These are phyloP conservation scores for Emergomyces africanus DNA, from an alignment of 2,329 filamentous ascomycete genomes.

Conservation along the genomic window DNA sequence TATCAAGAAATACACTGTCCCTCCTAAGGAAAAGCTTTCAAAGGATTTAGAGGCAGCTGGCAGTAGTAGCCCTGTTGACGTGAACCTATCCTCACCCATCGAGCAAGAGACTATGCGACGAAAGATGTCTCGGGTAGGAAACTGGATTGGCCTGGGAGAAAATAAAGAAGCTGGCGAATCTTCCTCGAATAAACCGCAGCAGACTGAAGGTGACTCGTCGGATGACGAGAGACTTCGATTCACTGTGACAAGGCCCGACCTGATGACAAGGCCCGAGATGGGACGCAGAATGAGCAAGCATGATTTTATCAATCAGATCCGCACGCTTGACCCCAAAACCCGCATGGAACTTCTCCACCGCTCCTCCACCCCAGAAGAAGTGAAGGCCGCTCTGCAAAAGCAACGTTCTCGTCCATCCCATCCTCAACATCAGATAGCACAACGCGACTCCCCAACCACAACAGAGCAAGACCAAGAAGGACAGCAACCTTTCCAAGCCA, in stretches of 20 bases:
- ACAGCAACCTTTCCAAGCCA: constrained; percentile 16
- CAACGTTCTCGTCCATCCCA: constrained; percentile 9
- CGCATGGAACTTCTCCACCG: constrained; percentile 36
- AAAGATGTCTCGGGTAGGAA: constrained; percentile 47
- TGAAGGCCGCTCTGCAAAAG: constrained; percentile 27
- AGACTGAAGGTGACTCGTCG: constrained; percentile 19
- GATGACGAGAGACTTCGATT: constrained; percentile 44
- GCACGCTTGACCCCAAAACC: constrained; percentile 45
- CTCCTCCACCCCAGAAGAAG: constrained; percentile 26
- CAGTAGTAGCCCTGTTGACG: constrained; percentile 15
- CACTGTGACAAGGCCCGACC: constrained; percentile 38
- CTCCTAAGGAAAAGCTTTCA: constrained; percentile 19
- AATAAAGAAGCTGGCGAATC: constrained; percentile 20
- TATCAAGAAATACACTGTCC: constrained; percentile 55
- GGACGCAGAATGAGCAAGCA: constrained; percentile 51
- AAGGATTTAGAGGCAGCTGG: constrained; percentile 10
- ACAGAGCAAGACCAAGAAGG: constrained; percentile 13
- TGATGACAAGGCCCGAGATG: constrained; percentile 30
- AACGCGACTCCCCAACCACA: constrained; percentile 2
- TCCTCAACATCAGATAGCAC: background rate
- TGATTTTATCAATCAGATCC: constrained; percentile 52
- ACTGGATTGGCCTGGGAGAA: constrained; percentile 40
- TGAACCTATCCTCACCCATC: constrained; percentile 19
- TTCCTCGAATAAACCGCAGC: constrained; percentile 15
- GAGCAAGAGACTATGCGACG: constrained; percentile 34